phyloP scores from a whole-genome alignment of 2,329 filamentous ascomycete species.

The Harringtonia aguacate region DNA sequence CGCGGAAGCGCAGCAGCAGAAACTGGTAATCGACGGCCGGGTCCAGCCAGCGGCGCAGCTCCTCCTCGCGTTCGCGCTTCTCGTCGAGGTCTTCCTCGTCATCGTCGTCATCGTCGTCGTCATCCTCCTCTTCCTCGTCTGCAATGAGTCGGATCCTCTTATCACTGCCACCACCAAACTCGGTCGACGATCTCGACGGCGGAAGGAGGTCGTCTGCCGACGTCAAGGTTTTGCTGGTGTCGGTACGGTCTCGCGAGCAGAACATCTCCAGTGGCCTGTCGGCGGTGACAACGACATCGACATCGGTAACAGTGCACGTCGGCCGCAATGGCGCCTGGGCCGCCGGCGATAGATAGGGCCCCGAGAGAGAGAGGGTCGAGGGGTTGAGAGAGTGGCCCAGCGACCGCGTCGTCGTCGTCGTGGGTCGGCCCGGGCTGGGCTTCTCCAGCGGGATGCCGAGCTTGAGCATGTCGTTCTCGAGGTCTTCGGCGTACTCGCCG shows the following conservation, averaged over 20 bases:
- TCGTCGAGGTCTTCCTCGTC: background rate
- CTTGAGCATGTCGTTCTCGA: constrained; percentile 16
- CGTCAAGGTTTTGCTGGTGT: background rate
- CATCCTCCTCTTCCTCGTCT: too few species aligned
- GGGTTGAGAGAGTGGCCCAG: background rate
- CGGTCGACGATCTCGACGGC: too few species aligned
- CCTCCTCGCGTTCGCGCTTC: background rate
- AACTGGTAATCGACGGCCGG: constrained; percentile 13
- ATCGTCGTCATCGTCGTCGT: background rate
- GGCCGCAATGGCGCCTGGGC: too few species aligned
- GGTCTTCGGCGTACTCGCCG: constrained; percentile 16
- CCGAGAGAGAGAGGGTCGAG: background rate
- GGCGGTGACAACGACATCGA: too few species aligned
- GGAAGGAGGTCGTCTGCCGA: background rate
- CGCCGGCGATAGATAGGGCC: background rate
- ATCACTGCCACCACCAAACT: too few species aligned
- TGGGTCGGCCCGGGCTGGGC: constrained; percentile 1
- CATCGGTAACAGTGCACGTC: too few species aligned
- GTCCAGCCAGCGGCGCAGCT: constrained; percentile 9
- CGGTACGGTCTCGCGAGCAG: too few species aligned
- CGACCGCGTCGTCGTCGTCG: background rate
- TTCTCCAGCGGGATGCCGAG: constrained; percentile 13
- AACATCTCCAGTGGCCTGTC: background rate
- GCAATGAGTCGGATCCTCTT: too few species aligned
- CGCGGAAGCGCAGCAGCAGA: constrained; percentile 13